These are phyloP conservation scores for Triticum timopheevii DNA, from an alignment of 176 grass and related monocot genomes.

Conservation along the genomic window DNA sequence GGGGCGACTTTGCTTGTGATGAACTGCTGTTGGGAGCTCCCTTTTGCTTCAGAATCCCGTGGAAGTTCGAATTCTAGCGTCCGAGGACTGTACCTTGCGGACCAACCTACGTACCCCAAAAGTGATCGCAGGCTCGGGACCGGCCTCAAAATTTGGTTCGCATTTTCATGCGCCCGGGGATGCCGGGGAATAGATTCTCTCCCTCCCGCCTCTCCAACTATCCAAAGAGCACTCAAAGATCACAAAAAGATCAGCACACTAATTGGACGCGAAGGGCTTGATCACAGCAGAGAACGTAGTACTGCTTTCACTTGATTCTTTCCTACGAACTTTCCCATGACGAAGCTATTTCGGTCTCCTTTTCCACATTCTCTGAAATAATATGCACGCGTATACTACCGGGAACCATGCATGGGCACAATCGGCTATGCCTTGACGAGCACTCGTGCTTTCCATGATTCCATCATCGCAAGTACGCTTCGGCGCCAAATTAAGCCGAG, in stretches of 20 bases:
- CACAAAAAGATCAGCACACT: not conserved
- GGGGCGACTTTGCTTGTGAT: not conserved
- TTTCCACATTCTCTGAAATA: not conserved
- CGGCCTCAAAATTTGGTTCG: not conserved
- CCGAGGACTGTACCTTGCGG: not conserved
- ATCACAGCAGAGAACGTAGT: not conserved
- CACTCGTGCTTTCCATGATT: not conserved
- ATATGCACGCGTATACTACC: not conserved
- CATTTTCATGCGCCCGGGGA: conserved; percentile 21
- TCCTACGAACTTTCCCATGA: not conserved
- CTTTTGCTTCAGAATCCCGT: not conserved
- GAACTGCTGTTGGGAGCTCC: too few relatives aligned
- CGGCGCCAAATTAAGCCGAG: not conserved
- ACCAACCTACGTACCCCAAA: not conserved
- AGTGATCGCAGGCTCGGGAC: not conserved
- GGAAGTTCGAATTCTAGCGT: not conserved
- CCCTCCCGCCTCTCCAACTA: not conserved
- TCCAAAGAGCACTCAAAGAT: not conserved
- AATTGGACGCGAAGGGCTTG: not conserved
- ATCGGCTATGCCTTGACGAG: not conserved
- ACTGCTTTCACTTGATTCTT: not conserved
- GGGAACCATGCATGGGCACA: not conserved
- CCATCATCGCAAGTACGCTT: not conserved
- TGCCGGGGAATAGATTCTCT: not conserved
- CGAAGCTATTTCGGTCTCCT: not conserved